Percentiles rank a stretch among this genome's conserved stretches.
Conservation (phyloP, 192 early-diverging fungal species). For the Cetraspora pellucida region DNA sequence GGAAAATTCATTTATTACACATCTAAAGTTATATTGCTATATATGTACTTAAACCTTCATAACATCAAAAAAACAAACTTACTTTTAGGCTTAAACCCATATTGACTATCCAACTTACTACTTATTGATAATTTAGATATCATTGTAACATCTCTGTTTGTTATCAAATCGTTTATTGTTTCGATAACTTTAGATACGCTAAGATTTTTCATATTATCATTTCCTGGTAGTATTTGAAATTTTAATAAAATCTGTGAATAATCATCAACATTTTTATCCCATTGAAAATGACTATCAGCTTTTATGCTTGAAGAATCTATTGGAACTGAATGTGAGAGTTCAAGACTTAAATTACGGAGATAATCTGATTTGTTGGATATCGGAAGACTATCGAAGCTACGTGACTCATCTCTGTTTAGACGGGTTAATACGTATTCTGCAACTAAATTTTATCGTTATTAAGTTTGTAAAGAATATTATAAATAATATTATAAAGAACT, state of each 20-base stretch:
- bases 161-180: background rate
- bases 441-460: too few relatives aligned
- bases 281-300: background rate
- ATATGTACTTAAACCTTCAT: background rate
- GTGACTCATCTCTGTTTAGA: background rate
- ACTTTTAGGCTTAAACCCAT: conserved; percentile 7
- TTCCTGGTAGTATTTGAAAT: background rate
- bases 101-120: background rate
- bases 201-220: background rate
- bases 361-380: background rate
- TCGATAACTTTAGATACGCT: background rate
- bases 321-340: background rate
- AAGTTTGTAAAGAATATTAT: too few relatives aligned
- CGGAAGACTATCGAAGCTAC: background rate
- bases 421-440: background rate
- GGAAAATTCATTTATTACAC: background rate
- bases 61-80: background rate
- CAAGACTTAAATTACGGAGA: background rate
- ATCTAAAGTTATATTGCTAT: background rate
- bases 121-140: background rate
- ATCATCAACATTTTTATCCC: background rate
- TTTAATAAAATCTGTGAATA: conserved; percentile 16
- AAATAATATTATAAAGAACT: too few relatives aligned
- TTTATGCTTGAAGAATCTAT: background rate
- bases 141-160: background rate